A percentile compares a stretch with the other conserved stretches of the same genome.
phyloP scores from a whole-genome alignment of 306 rosid genomes.

The Dalbergia cultrata region DNA sequence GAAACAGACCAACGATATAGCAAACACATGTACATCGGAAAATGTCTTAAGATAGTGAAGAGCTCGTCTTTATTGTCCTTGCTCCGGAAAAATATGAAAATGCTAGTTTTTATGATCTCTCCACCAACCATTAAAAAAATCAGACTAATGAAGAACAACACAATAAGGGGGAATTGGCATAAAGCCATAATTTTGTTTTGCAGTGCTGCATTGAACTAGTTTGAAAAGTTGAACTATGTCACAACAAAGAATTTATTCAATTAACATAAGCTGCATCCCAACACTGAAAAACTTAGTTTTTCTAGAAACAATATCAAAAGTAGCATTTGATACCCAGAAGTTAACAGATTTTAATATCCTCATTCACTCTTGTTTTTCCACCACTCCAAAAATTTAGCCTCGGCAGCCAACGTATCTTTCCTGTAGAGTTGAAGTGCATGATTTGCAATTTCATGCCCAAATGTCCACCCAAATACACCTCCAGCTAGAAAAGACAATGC shows the following conservation, averaged over 20 bases:
- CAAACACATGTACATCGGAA: not conserved
- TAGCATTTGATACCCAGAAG: constrained; percentile 24
- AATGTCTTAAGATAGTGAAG: not conserved
- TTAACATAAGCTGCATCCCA: constrained; percentile 45
- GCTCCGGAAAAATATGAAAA: constrained; percentile 15
- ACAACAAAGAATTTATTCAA: constrained; percentile 47
- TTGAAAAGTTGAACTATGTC: constrained; percentile 33
- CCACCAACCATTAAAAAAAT: constrained; percentile 3
- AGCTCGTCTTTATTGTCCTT: not conserved
- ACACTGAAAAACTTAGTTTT: constrained; percentile 47
- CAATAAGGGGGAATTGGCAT: constrained; percentile 16
- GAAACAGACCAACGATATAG: not conserved
- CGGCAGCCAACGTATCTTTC: constrained; percentile 78
- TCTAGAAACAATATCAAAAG: constrained; percentile 38
- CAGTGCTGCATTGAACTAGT: constrained; percentile 16
- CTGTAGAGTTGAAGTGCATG: constrained; percentile 86
- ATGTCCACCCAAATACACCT: constrained; percentile 66
- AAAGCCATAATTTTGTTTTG: constrained; percentile 32
- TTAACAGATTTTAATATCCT: constrained; percentile 48
- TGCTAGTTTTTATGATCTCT: constrained; percentile 2
- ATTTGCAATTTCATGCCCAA: constrained; percentile 74
- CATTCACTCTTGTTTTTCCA: constrained; percentile 68
- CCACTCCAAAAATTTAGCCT: constrained; percentile 88
- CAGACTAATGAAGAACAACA: not conserved
- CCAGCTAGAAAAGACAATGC: constrained; percentile 80